Base-by-base conservation (phyloP, 352 stramenopile genomes). In the Plasmopara viticola region DNA sequence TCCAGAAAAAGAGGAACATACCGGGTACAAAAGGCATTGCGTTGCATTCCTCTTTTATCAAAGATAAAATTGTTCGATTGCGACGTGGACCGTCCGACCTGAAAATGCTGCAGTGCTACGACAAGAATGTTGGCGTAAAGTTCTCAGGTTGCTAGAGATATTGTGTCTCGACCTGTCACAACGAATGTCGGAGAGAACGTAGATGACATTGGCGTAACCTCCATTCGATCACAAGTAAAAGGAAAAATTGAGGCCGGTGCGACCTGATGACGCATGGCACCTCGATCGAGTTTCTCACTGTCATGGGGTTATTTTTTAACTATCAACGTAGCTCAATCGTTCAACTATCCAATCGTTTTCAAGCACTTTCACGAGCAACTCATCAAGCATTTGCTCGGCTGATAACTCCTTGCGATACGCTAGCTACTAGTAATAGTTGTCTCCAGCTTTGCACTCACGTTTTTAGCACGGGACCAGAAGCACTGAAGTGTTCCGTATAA, bases 81-180 rank as follows among this genome's bases (percentile, higher is more conserved):
- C 9, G 69, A 70, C 6, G 75, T 72, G 9, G 70, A 75, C 80
- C 59, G 68, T 44, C 64, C 64, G 45, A 59, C 66, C 39, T 68
- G 64, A 10, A 72, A 41, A 8, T 70, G 45, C 34, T 78, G 72
- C 18, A 89, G 48, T 37, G 85, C 43, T 41, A 60, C 56, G 25
- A 91, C 55, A 8, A 66, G 28, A 6, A 74, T 53, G 38, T 77
- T 90, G 28, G 63, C 56, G 50, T 86, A 85, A 5, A 87, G 55
- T 40, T 68, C 58, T 38, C 55, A 64, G 4, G 13, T 64, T 43
- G 62, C 52, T 47, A 58, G 38, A 9, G 61, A 35, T 29, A 17
- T 51, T n/a, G 46, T 12, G 31, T 12, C 0, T 35, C 7, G 10
- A 35, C 31, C 45, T 12, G 38, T 35, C 33, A 53, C 30, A 9